Evolutionary conservation across 345 rosid genomes (phyloP).

Genomic region (Geranium rotundifolium): DNA sequence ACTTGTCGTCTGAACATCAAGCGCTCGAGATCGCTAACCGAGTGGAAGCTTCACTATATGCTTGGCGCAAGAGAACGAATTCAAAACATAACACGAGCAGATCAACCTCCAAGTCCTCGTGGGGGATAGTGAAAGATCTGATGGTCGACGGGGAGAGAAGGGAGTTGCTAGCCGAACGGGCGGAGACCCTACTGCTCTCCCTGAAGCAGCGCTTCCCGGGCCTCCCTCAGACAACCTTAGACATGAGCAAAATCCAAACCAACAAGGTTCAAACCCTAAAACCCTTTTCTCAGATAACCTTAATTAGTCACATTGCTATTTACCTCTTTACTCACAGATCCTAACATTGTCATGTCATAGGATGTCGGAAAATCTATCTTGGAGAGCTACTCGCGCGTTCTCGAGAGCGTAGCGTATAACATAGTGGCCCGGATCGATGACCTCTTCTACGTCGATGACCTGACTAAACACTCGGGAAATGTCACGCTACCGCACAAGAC

Average conservation of each 20-base stretch:
- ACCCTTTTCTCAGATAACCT: too few species aligned
- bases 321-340: too few species aligned
- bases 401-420: slow-evolving; percentile 90
- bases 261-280: slow-evolving; percentile 42
- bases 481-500: slow-evolving; percentile 33
- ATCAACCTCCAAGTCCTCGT: slow-evolving; percentile 54
- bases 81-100: slow-evolving; percentile 35
- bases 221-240: slow-evolving; percentile 85
- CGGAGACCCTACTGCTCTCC: slow-evolving; percentile 73
- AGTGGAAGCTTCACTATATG: slow-evolving; percentile 67
- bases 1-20: slow-evolving; percentile 86
- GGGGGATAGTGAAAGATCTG: slow-evolving; percentile 86
- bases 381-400: slow-evolving; percentile 86
- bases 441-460: slow-evolving; percentile 72
- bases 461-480: slow-evolving; percentile 60
- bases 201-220: slow-evolving; percentile 86
- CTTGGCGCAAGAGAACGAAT: slow-evolving; percentile 55
- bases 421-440: slow-evolving; percentile 87
- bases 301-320: too few species aligned
- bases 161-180: slow-evolving; percentile 76
- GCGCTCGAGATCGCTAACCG: slow-evolving; percentile 89
- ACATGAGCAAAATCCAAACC: slow-evolving; percentile 93
- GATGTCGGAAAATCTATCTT: slow-evolving; percentile 92
- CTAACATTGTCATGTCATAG: slow-evolving; percentile 15
- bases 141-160: slow-evolving; percentile 81